Evolutionary conservation across 305 asterid genomes (phyloP), one percentile per base, ranked within the genome.

Genomic region (Nicotiana rustica): DNA sequence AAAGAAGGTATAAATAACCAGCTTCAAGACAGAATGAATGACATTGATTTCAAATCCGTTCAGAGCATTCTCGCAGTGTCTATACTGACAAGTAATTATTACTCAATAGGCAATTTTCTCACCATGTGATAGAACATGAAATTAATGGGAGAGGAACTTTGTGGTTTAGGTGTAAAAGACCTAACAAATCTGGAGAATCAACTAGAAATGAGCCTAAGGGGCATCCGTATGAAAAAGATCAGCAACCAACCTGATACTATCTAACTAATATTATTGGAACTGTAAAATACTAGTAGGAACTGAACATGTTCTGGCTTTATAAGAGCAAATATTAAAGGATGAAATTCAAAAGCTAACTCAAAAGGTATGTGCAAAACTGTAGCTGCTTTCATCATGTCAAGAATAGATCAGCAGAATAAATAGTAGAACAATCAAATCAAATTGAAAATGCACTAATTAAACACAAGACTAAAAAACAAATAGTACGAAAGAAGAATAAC

Each of bases 261-360:
- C 36, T 33, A 33, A 33, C 4, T 33, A 33, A 33, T 33, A 33
- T 33, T 33, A 33, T 33, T 33, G 36, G 36, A 33, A 33, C 36
- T 33, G 36, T 1, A 33, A 33, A 33, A 33, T 33, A 33, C 4
- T 33, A 33, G 36, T 33, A 33, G 25, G 33, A 69, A 6, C 13
- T 29, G n/a, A 71, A 21, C 78, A 31, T 73, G 29, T 36, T 33
- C 49, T 76, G 35, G 36, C 15, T 68, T 75, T 25, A 85, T 89
- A 93, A 95, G 98, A 92, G 83, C 90, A 90, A n/a, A 80, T 87
- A 67, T 81, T 93, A 64, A 88, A 80, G 0, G 93, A 90, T 10
- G 95, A 90, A 83, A 93, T 93, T 69, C 91, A 89, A 79, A 91
- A 92, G 73, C 89, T 93, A 62, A 87, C 76, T 44, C 84, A 84